Conservation (phyloP, 495 filamentous ascomycete species). For the Lasiosphaeriaceae sp. region DNA sequence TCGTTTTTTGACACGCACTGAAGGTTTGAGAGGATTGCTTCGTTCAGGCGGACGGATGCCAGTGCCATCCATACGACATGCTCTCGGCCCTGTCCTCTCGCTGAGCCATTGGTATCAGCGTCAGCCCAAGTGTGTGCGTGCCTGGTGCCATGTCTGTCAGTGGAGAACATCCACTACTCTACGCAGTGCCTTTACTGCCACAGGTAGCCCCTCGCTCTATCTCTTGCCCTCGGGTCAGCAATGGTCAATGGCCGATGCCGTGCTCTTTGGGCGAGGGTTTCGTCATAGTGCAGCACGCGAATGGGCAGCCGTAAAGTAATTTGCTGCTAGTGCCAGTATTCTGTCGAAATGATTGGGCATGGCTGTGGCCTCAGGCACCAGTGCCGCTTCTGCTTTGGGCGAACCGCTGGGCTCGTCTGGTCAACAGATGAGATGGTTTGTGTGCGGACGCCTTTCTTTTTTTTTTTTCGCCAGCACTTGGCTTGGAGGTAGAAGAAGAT, state of each 20-base stretch:
- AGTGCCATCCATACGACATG: slow-evolving; percentile 4
- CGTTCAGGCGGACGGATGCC: too few species aligned
- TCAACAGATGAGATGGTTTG: too few species aligned
- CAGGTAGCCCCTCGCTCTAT: too few species aligned
- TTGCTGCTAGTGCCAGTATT: too few species aligned
- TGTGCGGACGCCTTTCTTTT: neutral
- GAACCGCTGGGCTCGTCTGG: slow-evolving; percentile 3
- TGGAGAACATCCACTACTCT: too few species aligned
- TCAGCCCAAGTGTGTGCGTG: neutral
- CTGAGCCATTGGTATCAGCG: slow-evolving; percentile 5
- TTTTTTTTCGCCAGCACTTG: neutral
- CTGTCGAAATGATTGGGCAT: too few species aligned
- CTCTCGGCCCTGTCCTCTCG: neutral
- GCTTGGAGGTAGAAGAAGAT: slow-evolving; percentile 8
- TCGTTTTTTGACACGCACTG: neutral
- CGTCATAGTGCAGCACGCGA: slow-evolving; percentile 13
- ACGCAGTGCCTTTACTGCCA: too few species aligned
- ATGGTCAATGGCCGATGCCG: neutral
- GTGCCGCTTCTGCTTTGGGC: slow-evolving; percentile 3
- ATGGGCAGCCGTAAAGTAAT: neutral
- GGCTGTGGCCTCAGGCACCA: neutral
- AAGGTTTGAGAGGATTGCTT: neutral
- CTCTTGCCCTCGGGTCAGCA: too few species aligned
- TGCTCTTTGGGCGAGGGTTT: slow-evolving; percentile 11
- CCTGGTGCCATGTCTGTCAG: neutral